Evolutionary conservation across 2,329 filamentous ascomycete species (phyloP).

Genomic region (Botrytis paeoniae): DNA sequence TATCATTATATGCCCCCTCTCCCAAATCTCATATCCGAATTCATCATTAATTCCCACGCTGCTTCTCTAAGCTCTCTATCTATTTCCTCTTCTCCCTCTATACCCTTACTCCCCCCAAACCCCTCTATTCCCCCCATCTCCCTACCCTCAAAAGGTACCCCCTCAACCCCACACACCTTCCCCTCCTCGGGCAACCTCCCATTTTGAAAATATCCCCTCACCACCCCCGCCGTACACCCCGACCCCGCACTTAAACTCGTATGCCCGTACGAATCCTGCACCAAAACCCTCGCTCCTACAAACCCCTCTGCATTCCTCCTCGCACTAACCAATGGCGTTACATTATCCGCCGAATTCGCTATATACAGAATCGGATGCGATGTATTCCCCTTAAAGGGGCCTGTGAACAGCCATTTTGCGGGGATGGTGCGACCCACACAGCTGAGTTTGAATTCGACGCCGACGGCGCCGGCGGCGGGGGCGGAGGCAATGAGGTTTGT

Average conservation of each 20-base stretch:
- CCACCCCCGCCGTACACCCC: background rate
- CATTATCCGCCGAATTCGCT: conserved; percentile 40
- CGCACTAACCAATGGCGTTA: conserved; percentile 38
- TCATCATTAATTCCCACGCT: background rate
- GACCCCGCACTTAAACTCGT: background rate
- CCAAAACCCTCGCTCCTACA: conserved; percentile 45
- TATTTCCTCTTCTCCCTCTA: background rate
- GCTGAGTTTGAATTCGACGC: background rate
- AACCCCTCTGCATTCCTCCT: conserved; percentile 41
- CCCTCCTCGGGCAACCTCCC: background rate
- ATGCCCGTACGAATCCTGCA: conserved; percentile 49
- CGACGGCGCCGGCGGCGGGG: conserved; percentile 43
- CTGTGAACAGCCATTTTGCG: conserved; percentile 37
- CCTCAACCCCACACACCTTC: background rate
- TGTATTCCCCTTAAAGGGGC: conserved; percentile 38
- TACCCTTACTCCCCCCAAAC: accelerated
- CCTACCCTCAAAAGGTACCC: background rate
- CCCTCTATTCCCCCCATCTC: accelerated
- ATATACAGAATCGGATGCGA: conserved; percentile 41
- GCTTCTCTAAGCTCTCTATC: background rate
- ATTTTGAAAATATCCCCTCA: background rate
- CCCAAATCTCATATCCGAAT: background rate
- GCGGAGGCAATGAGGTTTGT: conserved; percentile 38
- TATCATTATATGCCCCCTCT: background rate
- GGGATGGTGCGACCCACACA: conserved; percentile 35